phyloP scores from a whole-genome alignment of 805 yeast genomes.

The Lipomyces anomalus region DNA sequence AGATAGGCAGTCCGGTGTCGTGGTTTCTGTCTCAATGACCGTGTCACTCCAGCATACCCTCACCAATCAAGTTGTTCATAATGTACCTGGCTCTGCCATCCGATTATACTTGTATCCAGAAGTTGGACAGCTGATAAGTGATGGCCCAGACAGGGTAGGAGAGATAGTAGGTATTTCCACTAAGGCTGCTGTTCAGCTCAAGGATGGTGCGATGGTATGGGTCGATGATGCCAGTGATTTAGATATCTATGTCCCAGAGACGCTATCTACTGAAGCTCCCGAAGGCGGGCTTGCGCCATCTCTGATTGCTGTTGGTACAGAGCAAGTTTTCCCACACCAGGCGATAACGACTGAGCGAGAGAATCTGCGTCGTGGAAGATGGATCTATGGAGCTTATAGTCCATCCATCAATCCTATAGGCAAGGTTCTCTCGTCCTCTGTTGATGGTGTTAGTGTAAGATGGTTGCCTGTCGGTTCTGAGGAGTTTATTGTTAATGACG shows the following conservation, averaged over 20 bases:
- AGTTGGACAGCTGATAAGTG: slow-evolving; percentile 18
- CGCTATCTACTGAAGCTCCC: slow-evolving; percentile 11
- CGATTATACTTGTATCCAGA: slow-evolving; percentile 16
- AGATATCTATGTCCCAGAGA: slow-evolving; percentile 3
- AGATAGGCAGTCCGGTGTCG: slow-evolving; percentile 17
- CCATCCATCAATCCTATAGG: slow-evolving; percentile 5
- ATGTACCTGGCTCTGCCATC: slow-evolving; percentile 14
- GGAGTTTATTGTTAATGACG: slow-evolving; percentile 8
- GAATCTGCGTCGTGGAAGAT: slow-evolving; percentile 14
- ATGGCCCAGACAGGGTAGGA: slow-evolving; percentile 13
- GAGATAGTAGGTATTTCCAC: slow-evolving; percentile 6
- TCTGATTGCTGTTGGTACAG: slow-evolving; percentile 12
- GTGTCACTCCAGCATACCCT: slow-evolving; percentile 21
- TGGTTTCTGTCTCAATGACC: slow-evolving; percentile 12
- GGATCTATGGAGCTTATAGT: slow-evolving; percentile 16
- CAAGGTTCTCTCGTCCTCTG: slow-evolving; percentile 12
- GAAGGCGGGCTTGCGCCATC: slow-evolving; percentile 19
- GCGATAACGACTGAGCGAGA: slow-evolving; percentile 6
- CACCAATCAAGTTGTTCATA: slow-evolving; percentile 15
- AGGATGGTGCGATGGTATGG: slow-evolving; percentile 18
- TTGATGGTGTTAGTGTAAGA: slow-evolving; percentile 9
- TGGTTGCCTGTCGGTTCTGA: slow-evolving; percentile 18
- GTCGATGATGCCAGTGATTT: slow-evolving; percentile 10
- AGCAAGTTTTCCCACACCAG: slow-evolving; percentile 16
- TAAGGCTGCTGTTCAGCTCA: slow-evolving; percentile 9